These are phyloP conservation scores for Pseudozyma sp. DNA, from an alignment of 1,284 basidiomycete species.

Conservation along the genomic window DNA sequence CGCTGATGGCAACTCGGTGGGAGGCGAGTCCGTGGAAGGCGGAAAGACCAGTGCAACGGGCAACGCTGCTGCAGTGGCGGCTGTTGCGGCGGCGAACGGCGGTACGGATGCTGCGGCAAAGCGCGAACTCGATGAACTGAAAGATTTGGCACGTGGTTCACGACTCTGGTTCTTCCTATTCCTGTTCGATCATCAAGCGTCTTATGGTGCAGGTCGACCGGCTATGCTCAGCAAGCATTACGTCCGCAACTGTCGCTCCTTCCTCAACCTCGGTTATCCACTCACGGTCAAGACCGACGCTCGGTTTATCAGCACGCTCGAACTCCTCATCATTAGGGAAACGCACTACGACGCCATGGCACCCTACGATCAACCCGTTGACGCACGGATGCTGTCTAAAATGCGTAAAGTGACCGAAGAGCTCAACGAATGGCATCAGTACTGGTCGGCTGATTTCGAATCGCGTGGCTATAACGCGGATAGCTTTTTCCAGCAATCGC, in stretches of 20 bases:
- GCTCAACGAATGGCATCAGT: slow-evolving; percentile 87
- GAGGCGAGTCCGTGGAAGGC: slow-evolving; percentile 26
- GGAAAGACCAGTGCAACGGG: slow-evolving; percentile 19
- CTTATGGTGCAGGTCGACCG: slow-evolving; percentile 90
- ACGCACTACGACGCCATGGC: slow-evolving; percentile 86
- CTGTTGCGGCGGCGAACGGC: slow-evolving; percentile 17
- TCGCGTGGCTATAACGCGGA: slow-evolving; percentile 83
- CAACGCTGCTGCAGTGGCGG: slow-evolving; percentile 19
- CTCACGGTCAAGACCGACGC: slow-evolving; percentile 88
- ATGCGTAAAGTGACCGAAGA: slow-evolving; percentile 85
- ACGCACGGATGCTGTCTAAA: slow-evolving; percentile 83
- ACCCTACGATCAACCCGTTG: slow-evolving; percentile 85
- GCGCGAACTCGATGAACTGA: slow-evolving; percentile 38
- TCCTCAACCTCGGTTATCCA: slow-evolving; percentile 81
- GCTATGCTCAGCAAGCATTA: slow-evolving; percentile 85
- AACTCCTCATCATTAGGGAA: slow-evolving; percentile 85
- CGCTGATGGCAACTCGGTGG: slow-evolving; percentile 30
- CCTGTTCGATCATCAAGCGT: slow-evolving; percentile 85
- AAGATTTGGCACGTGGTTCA: slow-evolving; percentile 70
- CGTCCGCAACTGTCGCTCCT: slow-evolving; percentile 83
- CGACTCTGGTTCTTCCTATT: slow-evolving; percentile 94
- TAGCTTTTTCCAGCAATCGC: slow-evolving; percentile 82
- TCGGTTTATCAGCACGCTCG: slow-evolving; percentile 84
- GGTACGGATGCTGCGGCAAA: slow-evolving; percentile 22
- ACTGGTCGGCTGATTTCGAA: slow-evolving; percentile 84